Evolutionary conservation across 2,329 filamentous ascomycete species (phyloP).

Genomic region (Shiraia bambusicola): DNA sequence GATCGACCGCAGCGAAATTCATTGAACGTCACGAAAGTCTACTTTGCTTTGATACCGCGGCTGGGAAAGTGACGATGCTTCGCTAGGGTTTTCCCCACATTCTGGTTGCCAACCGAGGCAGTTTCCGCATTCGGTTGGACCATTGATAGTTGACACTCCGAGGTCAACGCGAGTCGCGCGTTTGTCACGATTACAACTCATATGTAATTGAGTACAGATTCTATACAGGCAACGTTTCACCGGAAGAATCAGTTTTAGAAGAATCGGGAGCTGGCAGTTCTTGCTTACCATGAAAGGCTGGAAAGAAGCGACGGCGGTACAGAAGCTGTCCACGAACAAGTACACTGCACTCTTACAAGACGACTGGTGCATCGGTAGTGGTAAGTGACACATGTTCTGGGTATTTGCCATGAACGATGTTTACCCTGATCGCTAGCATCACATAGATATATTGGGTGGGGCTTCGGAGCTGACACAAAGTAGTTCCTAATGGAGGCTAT

Average conservation of each 20-base stretch:
- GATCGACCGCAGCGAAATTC: slow-evolving; percentile 8
- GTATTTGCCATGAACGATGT: neutral
- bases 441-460: neutral
- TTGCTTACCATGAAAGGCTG: slow-evolving; percentile 43
- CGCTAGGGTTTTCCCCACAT: slow-evolving; percentile 19
- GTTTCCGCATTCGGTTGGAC: slow-evolving; percentile 12
- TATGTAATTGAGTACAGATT: neutral
- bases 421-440: neutral
- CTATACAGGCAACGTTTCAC: neutral
- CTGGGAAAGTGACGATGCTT: slow-evolving; percentile 18
- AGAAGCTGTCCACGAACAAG: slow-evolving; percentile 55
- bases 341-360: slow-evolving; percentile 59
- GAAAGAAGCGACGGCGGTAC: slow-evolving; percentile 52
- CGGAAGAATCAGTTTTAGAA: neutral
- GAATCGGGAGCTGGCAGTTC: neutral
- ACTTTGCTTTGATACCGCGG: slow-evolving; percentile 15
- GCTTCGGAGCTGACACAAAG: neutral
- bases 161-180: slow-evolving; percentile 16
- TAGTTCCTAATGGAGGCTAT: slow-evolving; percentile 72
- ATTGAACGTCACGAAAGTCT: slow-evolving; percentile 12
- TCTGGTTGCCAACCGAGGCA: slow-evolving; percentile 20
- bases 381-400: slow-evolving; percentile 42
- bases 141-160: slow-evolving; percentile 10
- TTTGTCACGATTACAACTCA: neutral
- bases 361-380: slow-evolving; percentile 67